A percentile compares a stretch with the other conserved stretches of the same genome.
Evolutionary conservation across 2,329 filamentous ascomycete genomes (phyloP).

Genomic region (Aspergillus phoenicis): DNA sequence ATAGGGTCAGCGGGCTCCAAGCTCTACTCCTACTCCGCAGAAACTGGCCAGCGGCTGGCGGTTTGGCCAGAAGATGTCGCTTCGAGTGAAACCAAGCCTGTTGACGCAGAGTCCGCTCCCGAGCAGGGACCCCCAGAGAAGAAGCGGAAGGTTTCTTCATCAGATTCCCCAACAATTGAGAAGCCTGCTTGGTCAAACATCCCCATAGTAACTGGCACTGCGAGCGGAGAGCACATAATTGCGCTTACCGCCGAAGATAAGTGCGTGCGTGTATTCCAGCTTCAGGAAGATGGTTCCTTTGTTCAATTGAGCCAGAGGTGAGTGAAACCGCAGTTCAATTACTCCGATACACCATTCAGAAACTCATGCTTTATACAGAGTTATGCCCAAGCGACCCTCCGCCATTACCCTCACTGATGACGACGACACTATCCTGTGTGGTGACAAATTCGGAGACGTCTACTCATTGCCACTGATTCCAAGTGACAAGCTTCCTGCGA

Average conservation of each 20-base stretch:
- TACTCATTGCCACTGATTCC: constrained; percentile 78
- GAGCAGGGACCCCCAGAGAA: constrained; percentile 48
- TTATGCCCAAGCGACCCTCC: constrained; percentile 87
- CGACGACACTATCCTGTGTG: constrained; percentile 72
- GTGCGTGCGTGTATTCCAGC: constrained; percentile 76
- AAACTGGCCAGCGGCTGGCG: constrained; percentile 61
- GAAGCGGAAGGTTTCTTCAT: constrained; percentile 44
- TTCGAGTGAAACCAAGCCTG: constrained; percentile 30
- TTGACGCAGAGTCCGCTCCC: constrained; percentile 27
- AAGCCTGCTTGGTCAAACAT: constrained; percentile 60
- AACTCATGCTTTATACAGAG: constrained; percentile 49
- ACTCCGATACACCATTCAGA: background rate
- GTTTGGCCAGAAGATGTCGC: constrained; percentile 56
- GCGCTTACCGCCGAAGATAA: constrained; percentile 92
- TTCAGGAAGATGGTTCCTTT: constrained; percentile 64
- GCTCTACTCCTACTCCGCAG: constrained; percentile 67
- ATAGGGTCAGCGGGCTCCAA: constrained; percentile 73
- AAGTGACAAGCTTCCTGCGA: constrained; percentile 37
- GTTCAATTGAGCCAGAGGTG: constrained; percentile 73
- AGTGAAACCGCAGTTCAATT: constrained; percentile 16
- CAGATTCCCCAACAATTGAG: constrained; percentile 24
- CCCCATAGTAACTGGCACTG: constrained; percentile 66
- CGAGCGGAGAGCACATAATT: constrained; percentile 68
- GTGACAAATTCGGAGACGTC: constrained; percentile 96
- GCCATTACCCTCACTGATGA: constrained; percentile 71